These are phyloP conservation scores for Inosperma sp. DNA, from an alignment of 768 basidiomycete species.

Conservation along the genomic window DNA sequence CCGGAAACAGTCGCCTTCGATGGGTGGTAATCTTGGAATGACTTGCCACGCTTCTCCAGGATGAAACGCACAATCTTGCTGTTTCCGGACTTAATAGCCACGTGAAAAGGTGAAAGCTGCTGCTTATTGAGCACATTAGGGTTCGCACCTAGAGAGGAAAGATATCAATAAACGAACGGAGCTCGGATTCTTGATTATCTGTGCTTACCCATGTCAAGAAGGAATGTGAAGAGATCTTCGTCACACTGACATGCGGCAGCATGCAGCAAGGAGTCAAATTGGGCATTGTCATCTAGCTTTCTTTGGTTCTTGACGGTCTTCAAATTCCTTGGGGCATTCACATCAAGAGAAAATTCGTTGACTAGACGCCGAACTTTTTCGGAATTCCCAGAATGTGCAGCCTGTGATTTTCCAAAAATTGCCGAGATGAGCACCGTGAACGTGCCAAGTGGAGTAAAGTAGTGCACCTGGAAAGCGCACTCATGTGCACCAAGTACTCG, in stretches of 20 bases:
- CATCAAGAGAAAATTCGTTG: slow-evolving; percentile 29
- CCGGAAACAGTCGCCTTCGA: slow-evolving; percentile 34
- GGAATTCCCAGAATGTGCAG: slow-evolving; percentile 25
- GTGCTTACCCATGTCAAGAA: slow-evolving; percentile 32
- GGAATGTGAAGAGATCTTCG: slow-evolving; percentile 27
- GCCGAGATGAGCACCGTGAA: neutral
- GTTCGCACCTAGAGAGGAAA: slow-evolving; percentile 27
- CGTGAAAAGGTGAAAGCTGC: slow-evolving; percentile 33
- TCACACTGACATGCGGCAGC: slow-evolving; percentile 33
- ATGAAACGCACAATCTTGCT: slow-evolving; percentile 30
- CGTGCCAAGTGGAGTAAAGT: neutral
- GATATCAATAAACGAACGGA: slow-evolving; percentile 1
- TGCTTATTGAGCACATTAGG: slow-evolving; percentile 28
- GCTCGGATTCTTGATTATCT: neutral
- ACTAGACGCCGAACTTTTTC: slow-evolving; percentile 24
- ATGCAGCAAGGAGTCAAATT: slow-evolving; percentile 33
- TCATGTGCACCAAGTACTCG: slow-evolving; percentile 20
- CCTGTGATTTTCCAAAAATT: too few species aligned
- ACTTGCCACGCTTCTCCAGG: slow-evolving; percentile 28
- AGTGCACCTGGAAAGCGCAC: slow-evolving; percentile 21
- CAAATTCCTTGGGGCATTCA: slow-evolving; percentile 26
- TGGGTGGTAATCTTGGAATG: slow-evolving; percentile 31
- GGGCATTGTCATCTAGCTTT: slow-evolving; percentile 20
- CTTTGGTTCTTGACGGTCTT: slow-evolving; percentile 19
- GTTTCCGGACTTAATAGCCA: slow-evolving; percentile 32